These are phyloP conservation scores for Pseudopyrenochaeta lycopersici DNA, from an alignment of 2,329 filamentous ascomycete species.

Conservation along the genomic window DNA sequence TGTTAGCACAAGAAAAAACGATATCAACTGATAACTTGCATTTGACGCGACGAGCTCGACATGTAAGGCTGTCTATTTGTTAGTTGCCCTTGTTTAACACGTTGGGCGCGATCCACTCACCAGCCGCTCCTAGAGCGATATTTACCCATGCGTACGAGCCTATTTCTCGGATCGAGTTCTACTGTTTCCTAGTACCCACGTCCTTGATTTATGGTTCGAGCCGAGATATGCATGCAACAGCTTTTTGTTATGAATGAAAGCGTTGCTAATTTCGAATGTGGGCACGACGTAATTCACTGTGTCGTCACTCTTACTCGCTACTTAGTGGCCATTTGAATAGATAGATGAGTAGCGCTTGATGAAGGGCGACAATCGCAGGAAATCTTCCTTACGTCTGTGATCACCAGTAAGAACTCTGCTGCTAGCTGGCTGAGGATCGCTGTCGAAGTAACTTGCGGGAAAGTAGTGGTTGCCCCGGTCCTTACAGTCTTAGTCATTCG, in stretches of 20 bases:
- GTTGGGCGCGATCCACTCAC: slow-evolving; percentile 24
- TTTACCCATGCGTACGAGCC: slow-evolving; percentile 32
- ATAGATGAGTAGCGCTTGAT: neutral
- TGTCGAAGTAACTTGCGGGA: no score
- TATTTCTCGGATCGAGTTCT: slow-evolving; percentile 14
- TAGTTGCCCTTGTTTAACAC: slow-evolving; percentile 4
- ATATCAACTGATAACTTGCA: slow-evolving; percentile 21
- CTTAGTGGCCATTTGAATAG: no score
- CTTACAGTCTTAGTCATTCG: no score
- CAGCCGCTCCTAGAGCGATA: slow-evolving; percentile 43
- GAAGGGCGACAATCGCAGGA: neutral
- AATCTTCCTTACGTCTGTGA: neutral
- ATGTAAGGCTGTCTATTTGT: slow-evolving; percentile 32
- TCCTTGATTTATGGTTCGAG: neutral
- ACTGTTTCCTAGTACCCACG: neutral
- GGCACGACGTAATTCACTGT: neutral
- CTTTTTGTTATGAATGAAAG: neutral
- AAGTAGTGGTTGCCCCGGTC: no score
- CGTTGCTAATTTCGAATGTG: neutral
- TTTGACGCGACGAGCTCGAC: slow-evolving; percentile 43
- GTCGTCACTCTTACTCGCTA: neutral
- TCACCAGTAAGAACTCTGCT: neutral
- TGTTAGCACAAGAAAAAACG: slow-evolving; percentile 3
- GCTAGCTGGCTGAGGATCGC: no score
- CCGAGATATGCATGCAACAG: slow-evolving; percentile 1